Percentiles rank a stretch among this genome's conserved stretches.
phyloP scores from a whole-genome alignment of 176 grass and related monocot genomes.

The Triticum urartu region DNA sequence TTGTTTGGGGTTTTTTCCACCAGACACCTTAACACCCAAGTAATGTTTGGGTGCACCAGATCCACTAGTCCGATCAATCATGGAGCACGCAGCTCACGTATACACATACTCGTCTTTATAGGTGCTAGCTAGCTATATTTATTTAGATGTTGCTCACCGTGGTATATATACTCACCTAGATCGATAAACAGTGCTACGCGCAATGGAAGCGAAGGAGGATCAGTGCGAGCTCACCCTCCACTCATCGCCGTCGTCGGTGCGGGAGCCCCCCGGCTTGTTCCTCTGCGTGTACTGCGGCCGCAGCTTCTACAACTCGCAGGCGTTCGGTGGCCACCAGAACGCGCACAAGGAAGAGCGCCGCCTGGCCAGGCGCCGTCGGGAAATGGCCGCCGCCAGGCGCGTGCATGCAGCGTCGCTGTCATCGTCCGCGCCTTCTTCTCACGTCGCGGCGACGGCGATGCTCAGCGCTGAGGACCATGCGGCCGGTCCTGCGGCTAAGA shows the following conservation, averaged over 20 bases:
- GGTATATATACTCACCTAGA: background rate
- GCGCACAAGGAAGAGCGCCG: conserved; percentile 91
- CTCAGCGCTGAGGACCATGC: background rate
- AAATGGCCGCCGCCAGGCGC: conserved; percentile 32
- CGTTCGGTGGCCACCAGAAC: conserved; percentile 90
- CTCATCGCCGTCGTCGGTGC: conserved; percentile 30
- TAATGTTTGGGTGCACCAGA: no score
- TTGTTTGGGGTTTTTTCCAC: no score
- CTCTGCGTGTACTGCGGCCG: conserved; percentile 80
- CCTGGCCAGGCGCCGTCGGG: conserved; percentile 51
- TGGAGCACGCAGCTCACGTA: background rate
- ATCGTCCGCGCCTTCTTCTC: background rate
- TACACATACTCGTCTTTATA: background rate
- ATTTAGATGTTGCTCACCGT: background rate
- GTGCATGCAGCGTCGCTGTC: background rate
- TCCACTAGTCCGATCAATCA: background rate
- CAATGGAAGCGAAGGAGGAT: conserved; percentile 38
- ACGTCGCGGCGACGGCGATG: background rate
- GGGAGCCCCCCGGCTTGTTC: conserved; percentile 69
- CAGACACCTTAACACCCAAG: no score
- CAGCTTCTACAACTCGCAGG: conserved; percentile 89
- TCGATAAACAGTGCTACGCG: background rate
- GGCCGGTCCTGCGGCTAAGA: background rate
- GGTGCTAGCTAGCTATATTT: background rate
- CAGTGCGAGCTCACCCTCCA: conserved; percentile 36